phyloP scores from a whole-genome alignment of 306 rosid genomes.

The Acacia melanoxylon region DNA sequence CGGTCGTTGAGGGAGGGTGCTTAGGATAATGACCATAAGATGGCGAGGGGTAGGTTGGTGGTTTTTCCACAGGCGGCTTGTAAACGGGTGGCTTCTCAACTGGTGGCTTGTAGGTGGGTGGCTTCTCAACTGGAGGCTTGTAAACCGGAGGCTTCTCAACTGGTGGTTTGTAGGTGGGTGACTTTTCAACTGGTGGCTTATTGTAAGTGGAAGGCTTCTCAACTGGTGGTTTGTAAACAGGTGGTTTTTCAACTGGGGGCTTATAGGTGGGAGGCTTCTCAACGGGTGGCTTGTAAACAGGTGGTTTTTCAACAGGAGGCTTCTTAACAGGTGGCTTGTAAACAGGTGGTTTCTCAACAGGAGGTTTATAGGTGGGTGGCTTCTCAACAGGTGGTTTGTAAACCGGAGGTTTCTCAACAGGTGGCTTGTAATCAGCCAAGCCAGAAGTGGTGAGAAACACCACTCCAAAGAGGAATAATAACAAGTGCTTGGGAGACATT shows the following conservation, averaged over 20 bases:
- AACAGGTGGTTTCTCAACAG: background rate
- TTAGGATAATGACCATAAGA: slow-evolving; percentile 6
- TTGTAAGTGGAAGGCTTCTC: background rate
- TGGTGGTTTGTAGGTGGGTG: background rate
- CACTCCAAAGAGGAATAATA: slow-evolving; percentile 3
- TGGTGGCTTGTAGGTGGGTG: background rate
- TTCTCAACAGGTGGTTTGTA: background rate
- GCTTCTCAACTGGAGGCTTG: slow-evolving; percentile 8
- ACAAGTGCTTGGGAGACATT: slow-evolving; percentile 1
- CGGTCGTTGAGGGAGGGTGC: slow-evolving; percentile 17
- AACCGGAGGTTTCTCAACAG: background rate
- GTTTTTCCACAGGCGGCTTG: background rate
- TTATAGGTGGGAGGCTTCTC: background rate
- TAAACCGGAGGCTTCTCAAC: background rate
- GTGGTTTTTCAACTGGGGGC: background rate
- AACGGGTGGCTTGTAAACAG: background rate
- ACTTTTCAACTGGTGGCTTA: background rate
- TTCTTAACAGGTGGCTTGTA: background rate
- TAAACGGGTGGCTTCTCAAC: background rate
- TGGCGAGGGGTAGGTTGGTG: background rate
- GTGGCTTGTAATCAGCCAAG: slow-evolving; percentile 2
- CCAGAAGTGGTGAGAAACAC: background rate
- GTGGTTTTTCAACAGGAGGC: background rate
- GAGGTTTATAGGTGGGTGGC: background rate
- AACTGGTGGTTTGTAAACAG: background rate